Percentiles rank a stretch among this genome's conserved stretches.
Conservation (phyloP, 2,329 filamentous ascomycete genomes). For the Talaromyces sp. region DNA sequence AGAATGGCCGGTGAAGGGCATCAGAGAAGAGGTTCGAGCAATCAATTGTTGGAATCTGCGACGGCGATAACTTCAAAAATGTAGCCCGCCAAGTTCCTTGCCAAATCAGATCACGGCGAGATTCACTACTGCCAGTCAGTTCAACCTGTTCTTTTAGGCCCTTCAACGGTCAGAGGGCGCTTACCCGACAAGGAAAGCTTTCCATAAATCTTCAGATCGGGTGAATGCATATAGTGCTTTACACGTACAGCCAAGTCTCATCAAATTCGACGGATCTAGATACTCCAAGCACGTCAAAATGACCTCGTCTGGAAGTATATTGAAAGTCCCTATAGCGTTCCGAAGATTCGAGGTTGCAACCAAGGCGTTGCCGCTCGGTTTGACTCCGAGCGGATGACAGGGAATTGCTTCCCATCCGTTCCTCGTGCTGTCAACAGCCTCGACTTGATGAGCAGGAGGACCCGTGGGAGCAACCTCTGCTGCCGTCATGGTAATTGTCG, state of each 20-base stretch:
- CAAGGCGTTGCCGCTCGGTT: conserved; percentile 80
- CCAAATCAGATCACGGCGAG: conserved; percentile 56
- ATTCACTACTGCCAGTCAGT: conserved; percentile 5
- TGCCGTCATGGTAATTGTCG: conserved; percentile 3
- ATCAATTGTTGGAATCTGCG: conserved; percentile 55
- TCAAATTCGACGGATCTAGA: conserved; percentile 59
- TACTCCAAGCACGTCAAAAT: conserved; percentile 69
- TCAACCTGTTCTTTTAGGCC: background rate
- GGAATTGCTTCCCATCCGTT: conserved; percentile 53
- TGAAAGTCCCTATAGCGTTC: conserved; percentile 59
- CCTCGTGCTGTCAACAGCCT: conserved; percentile 7
- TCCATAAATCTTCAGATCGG: conserved; percentile 82
- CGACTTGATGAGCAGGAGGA: background rate
- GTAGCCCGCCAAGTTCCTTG: conserved; percentile 80
- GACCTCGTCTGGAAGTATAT: conserved; percentile 71
- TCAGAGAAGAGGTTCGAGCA: conserved; percentile 85
- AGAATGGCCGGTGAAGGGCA: conserved; percentile 81
- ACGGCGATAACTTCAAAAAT: conserved; percentile 56
- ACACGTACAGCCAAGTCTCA: conserved; percentile 69
- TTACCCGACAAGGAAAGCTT: conserved; percentile 76
- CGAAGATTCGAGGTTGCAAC: conserved; percentile 63
- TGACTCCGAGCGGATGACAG: conserved; percentile 74
- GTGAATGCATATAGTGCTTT: conserved; percentile 83
- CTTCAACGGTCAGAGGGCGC: conserved; percentile 27
- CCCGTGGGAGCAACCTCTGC: conserved; percentile 1